phyloP scores from a whole-genome alignment of 192 early-diverging fungal genomes.

The Entomortierella chlamydospora region DNA sequence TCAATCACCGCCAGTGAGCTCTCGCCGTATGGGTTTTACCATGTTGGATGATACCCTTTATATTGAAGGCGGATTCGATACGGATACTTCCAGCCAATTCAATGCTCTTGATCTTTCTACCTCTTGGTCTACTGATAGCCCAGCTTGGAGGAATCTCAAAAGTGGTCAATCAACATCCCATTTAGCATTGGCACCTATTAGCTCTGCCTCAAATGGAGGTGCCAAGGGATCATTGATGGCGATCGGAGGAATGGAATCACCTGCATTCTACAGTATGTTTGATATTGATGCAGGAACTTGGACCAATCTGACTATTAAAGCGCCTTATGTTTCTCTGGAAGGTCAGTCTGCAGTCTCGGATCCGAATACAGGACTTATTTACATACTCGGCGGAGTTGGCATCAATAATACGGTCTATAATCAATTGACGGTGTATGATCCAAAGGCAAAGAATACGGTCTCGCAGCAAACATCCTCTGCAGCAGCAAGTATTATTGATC shows the following conservation, averaged over 20 bases:
- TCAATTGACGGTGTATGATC: slow-evolving; percentile 25
- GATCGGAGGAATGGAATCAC: slow-evolving; percentile 18
- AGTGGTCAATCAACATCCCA: slow-evolving; percentile 27
- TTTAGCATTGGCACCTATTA: slow-evolving; percentile 19
- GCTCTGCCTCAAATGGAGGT: slow-evolving; percentile 21
- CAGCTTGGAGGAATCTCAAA: slow-evolving; percentile 20
- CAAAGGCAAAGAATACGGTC: slow-evolving; percentile 8
- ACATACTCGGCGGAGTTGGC: slow-evolving; percentile 33
- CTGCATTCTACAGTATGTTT: slow-evolving; percentile 7
- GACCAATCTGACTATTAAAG: background rate
- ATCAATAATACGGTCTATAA: slow-evolving; percentile 14
- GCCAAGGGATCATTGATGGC: slow-evolving; percentile 18
- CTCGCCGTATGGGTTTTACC: slow-evolving; percentile 41
- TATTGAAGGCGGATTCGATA: slow-evolving; percentile 44
- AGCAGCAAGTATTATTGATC: slow-evolving; percentile 34
- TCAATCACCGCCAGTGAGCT: slow-evolving; percentile 4
- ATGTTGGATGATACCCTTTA: slow-evolving; percentile 29
- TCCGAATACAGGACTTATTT: slow-evolving; percentile 38
- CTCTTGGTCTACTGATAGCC: slow-evolving; percentile 14
- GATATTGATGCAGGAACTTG: slow-evolving; percentile 16
- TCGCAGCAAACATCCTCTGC: slow-evolving; percentile 9
- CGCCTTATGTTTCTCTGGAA: slow-evolving; percentile 23
- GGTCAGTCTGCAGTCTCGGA: slow-evolving; percentile 41
- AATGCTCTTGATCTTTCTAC: slow-evolving; percentile 35
- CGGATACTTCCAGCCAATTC: slow-evolving; percentile 13